Base-by-base conservation (phyloP, 805 yeast species). In the Ogataea paraovalis region DNA sequence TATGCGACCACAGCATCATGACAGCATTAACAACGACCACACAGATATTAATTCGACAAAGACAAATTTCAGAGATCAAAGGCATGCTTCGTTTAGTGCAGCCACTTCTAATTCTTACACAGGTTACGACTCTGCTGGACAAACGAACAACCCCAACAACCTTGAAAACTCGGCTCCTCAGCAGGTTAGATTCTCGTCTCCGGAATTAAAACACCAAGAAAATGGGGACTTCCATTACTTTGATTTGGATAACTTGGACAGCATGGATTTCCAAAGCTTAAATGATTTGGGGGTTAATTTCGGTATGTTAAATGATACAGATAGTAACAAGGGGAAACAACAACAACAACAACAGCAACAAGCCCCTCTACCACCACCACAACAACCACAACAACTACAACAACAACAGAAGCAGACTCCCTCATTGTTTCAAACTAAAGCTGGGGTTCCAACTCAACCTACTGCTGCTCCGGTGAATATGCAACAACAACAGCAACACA, bases 141-240 rank as follows among this genome's bases (percentile, higher is more conserved):
- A 44, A 19, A 46, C 48, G 27, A 45, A 45, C 20, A 37, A 45
- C 19, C 27, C 48, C 20, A 46, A 51, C 25, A 48, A 48, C n/a
- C 22, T 48, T 10, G 56, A 51, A 23, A 52, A 61, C 3, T 78
- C 74, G 34, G 78, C 76, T 0, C 90, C 91, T 1, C 76, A 75
- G 39, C 89, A 85, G 57, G 90, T 85, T 22, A 87, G 83, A 2
- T 87, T 86, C 60, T 80, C 95, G 1, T 85, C 95, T 1, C 96
- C 96, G 2, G 96, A 88, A 62, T 19, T 64, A 32, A 52, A 45
- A 21, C 64, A 58, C 46, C 47, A 53, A 27, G 54, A 58, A 25
- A 64, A 58, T 37, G 60, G 66, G 9, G 68, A 66, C 46, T 56
- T 67, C 28, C 54, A 61, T 19, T 65, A 68, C 39, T 53, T 70